phyloP scores from a whole-genome alignment of 2,329 filamentous ascomycete genomes.

The Alternaria postmessia region DNA sequence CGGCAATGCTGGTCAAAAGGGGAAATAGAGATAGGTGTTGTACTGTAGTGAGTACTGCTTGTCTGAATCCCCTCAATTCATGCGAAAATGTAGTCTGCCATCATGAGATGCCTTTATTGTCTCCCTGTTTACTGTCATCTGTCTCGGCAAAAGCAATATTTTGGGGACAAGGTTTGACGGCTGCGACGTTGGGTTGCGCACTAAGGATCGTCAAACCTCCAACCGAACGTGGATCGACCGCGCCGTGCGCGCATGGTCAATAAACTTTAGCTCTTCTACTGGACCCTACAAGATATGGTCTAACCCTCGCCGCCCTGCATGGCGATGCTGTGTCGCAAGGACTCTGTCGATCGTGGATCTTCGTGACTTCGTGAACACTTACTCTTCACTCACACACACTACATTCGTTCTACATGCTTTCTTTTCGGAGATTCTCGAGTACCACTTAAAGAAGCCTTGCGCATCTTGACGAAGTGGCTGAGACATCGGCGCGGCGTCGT shows the following conservation, averaged over 20 bases:
- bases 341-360: constrained; percentile 26
- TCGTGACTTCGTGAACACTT: constrained; percentile 18
- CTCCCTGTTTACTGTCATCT: constrained; percentile 18
- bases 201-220: constrained; percentile 38
- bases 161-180: constrained; percentile 30
- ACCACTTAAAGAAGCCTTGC: constrained; percentile 12
- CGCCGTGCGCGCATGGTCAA: constrained; percentile 31
- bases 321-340: constrained; percentile 30
- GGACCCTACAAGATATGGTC: constrained; percentile 33
- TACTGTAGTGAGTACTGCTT: neutral
- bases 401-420: constrained; percentile 25
- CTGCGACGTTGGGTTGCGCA: constrained; percentile 32
- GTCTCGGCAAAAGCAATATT: constrained; percentile 19
- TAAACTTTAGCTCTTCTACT: constrained; percentile 34
- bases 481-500: constrained; percentile 12
- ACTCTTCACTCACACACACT: constrained; percentile 18
- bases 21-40: neutral
- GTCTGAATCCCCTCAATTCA: neutral
- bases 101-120: constrained; percentile 10
- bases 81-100: neutral
- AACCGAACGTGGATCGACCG: constrained; percentile 29
- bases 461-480: constrained; percentile 10
- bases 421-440: constrained; percentile 6
- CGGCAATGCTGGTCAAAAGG: constrained; percentile 7
- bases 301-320: constrained; percentile 26